Evolutionary conservation across 2,329 filamentous ascomycete genomes (phyloP), one percentile per base, ranked within the genome.

Genomic region (Epichloe coenophiala): DNA sequence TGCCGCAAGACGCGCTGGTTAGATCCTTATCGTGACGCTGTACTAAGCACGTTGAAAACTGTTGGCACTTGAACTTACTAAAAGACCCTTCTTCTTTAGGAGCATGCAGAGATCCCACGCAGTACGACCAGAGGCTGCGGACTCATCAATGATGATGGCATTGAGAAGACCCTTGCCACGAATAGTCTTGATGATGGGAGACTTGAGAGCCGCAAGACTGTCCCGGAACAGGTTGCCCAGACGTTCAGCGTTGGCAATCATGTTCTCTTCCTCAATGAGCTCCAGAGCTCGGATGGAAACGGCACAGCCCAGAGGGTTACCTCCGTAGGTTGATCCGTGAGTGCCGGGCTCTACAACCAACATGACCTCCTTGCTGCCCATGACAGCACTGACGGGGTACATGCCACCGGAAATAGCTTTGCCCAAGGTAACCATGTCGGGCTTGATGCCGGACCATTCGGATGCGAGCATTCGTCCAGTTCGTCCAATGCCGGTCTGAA

Each of bases 321-420:
- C 93, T 54, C 93, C 93, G 63, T 97, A 98, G n/a, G 93, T 98
- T 41, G 88, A 95, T 46, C 93, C 93, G 69, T 98, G 93, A 27
- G 93, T 97, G 53, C 93, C 93, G 27, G 93, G 88, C 75, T 98
- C 93, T 56, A 98, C 77, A 9, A 91, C 93, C 58, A 96, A 78
- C 90, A 98, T 96, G 56, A 97, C 76, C 51, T 96, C 90, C 70
- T 85, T 89, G 61, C 83, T 83, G 55, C 86, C 84, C 48, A 98
- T 76, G 46, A 98, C 90, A 61, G 84, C 89, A 54, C 89, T 95
- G 52, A 98, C 93, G n/a, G 93, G 93, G 71, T 98, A 98, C 85
- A 97, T 93, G 68, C 93, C 93, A 56, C 93, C 93, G 36, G 89
- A 95, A 65, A 98, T 95, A 59, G 93, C 93, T 74, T 98, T 98